Conservation (phyloP, 805 yeast species). For the Metschnikowia gelsemii region DNA sequence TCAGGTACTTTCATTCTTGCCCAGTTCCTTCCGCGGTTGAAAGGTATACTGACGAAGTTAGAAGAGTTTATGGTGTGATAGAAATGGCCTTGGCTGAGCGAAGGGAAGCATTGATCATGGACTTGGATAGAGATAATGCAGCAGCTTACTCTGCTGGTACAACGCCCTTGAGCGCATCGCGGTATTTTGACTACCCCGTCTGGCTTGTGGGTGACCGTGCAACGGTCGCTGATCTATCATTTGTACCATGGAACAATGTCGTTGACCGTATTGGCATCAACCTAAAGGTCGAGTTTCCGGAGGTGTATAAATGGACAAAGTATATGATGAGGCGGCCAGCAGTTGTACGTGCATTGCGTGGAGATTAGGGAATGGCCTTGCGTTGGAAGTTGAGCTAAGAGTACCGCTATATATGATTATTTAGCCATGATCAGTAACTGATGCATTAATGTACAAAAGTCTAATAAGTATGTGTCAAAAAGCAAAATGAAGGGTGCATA, state of each 20-base stretch:
- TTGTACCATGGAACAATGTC: conserved; percentile 96
- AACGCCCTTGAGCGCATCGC: conserved; percentile 78
- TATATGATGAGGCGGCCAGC: conserved; percentile 95
- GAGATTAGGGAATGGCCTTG: conserved; percentile 39
- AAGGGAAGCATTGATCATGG: conserved; percentile 87
- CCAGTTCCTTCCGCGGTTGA: conserved; percentile 87
- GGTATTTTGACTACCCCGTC: conserved; percentile 88
- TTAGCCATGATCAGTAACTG: no score
- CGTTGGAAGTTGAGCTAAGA: background rate
- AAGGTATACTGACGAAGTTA: conserved; percentile 86
- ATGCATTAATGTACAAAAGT: no score
- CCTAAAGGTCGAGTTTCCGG: conserved; percentile 85
- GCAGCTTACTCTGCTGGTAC: conserved; percentile 86
- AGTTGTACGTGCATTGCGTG: conserved; percentile 81
- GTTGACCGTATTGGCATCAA: conserved; percentile 91
- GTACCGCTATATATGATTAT: no score
- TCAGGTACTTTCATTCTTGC: conserved; percentile 84
- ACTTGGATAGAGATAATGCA: conserved; percentile 81
- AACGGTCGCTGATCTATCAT: conserved; percentile 85
- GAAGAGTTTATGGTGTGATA: conserved; percentile 89
- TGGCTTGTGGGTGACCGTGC: conserved; percentile 88
- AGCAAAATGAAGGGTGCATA: no score
- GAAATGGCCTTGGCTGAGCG: conserved; percentile 95
- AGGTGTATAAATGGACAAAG: conserved; percentile 94
- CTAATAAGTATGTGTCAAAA: no score